phyloP scores from a whole-genome alignment of 768 basidiomycete genomes.

The Neoboletus brunneissimus region DNA sequence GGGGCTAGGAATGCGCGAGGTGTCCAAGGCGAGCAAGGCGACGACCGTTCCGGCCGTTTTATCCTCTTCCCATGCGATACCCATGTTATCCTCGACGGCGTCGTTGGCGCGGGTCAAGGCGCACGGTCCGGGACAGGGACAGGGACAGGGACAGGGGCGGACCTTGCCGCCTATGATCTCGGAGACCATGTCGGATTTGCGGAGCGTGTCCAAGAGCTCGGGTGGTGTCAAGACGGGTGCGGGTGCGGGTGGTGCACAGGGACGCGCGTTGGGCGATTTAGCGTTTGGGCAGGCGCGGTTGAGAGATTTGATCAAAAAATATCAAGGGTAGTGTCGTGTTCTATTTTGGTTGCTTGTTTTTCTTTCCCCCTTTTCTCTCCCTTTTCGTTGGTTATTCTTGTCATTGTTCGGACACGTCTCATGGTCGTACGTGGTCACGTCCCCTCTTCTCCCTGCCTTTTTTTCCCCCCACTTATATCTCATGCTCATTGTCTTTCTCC shows the following conservation, averaged over 20 bases:
- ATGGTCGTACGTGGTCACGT: not conserved
- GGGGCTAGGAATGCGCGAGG: conserved; percentile 17
- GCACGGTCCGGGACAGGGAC: conserved; percentile 18
- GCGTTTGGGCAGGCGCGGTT: conserved; percentile 77
- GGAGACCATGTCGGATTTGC: conserved; percentile 27
- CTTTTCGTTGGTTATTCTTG: not conserved
- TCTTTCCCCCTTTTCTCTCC: no score
- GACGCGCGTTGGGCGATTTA: conserved; percentile 42
- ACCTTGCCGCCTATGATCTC: conserved; percentile 34
- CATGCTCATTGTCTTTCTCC: not conserved
- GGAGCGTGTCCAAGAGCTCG: conserved; percentile 8
- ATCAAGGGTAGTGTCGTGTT: conserved; percentile 45
- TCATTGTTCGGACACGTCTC: not conserved
- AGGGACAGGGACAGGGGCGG: conserved; percentile 8
- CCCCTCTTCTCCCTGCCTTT: not conserved
- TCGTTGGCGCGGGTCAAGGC: conserved; percentile 57
- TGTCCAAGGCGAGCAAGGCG: conserved; percentile 50
- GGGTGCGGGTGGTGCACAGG: conserved; percentile 1
- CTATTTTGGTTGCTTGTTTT: not conserved
- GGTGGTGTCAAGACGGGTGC: conserved; percentile 5
- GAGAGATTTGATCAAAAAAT: conserved; percentile 79
- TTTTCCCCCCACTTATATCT: not conserved
- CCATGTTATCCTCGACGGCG: conserved; percentile 72
- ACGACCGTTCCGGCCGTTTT: conserved; percentile 64
- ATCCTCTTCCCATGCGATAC: conserved; percentile 70